A percentile compares a stretch with the other conserved stretches of the same genome.
These are phyloP conservation scores for Coemansia sp. DNA, from an alignment of 192 early-diverging fungal species.

Conservation along the genomic window DNA sequence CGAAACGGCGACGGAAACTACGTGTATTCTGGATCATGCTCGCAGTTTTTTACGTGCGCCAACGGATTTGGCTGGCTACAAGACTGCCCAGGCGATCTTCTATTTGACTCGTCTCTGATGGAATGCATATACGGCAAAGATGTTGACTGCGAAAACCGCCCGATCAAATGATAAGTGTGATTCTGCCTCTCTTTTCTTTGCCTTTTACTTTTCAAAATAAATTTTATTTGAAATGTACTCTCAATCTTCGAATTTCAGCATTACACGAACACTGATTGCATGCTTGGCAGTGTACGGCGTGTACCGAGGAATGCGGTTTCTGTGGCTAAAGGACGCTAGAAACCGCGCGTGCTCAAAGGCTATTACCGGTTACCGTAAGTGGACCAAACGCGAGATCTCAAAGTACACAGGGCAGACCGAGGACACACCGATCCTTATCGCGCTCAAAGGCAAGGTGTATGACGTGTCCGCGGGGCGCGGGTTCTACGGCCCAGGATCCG, in stretches of 20 bases:
- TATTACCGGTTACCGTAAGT: constrained; percentile 12
- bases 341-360: constrained; percentile 17
- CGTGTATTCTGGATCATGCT: constrained; percentile 27
- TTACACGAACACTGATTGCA: constrained; percentile 10
- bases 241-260: background rate
- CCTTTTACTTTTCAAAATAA: background rate
- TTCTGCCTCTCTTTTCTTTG: background rate
- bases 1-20: constrained; percentile 38
- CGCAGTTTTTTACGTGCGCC: constrained; percentile 39
- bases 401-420: constrained; percentile 18
- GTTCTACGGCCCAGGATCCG: constrained; percentile 88
- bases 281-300: constrained; percentile 24
- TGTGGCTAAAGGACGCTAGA: constrained; percentile 31
- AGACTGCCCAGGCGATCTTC: constrained; percentile 31
- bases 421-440: constrained; percentile 70
- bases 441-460: constrained; percentile 80
- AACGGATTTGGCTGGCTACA: constrained; percentile 47
- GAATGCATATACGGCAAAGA: constrained; percentile 30
- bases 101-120: constrained; percentile 37
- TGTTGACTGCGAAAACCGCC: constrained; percentile 31
- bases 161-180: background rate
- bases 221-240: background rate
- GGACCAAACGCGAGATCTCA: constrained; percentile 46
- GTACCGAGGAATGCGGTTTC: constrained; percentile 5
- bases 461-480: constrained; percentile 82